Percentiles rank a stretch among this genome's conserved stretches.
Conservation (phyloP, 805 yeast genomes). For the Saccharomycopsis amapae region DNA sequence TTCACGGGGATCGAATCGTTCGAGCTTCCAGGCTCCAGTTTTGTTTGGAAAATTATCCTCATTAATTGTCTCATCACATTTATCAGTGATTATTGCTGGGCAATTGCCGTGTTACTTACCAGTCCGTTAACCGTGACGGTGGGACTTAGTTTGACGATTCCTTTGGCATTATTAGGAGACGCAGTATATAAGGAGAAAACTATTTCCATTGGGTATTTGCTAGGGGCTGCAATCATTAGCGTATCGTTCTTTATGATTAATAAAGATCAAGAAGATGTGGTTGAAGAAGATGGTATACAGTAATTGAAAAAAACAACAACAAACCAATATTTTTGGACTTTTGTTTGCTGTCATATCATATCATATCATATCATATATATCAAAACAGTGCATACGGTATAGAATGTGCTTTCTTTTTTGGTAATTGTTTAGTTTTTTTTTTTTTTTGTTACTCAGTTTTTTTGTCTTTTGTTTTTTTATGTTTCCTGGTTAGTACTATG, state of each 20-base stretch:
- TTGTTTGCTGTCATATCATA: too few species aligned
- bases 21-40: slow-evolving; percentile 47
- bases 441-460: too few species aligned
- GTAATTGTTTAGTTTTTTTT: too few species aligned
- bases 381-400: too few species aligned
- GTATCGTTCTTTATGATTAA: slow-evolving; percentile 80
- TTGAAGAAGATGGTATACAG: background rate
- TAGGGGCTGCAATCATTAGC: slow-evolving; percentile 78
- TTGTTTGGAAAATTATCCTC: slow-evolving; percentile 41
- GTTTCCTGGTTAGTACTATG: too few species aligned
- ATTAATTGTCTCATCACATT: slow-evolving; percentile 74
- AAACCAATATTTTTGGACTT: background rate
- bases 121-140: slow-evolving; percentile 94
- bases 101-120: slow-evolving; percentile 86
- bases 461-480: too few species aligned
- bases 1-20: slow-evolving; percentile 59
- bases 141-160: slow-evolving; percentile 88
- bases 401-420: too few species aligned
- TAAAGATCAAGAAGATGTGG: slow-evolving; percentile 64
- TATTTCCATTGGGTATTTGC: slow-evolving; percentile 53
- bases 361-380: too few species aligned
- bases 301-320: background rate
- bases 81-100: slow-evolving; percentile 91
- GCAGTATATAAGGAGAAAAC: slow-evolving; percentile 59
- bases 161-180: slow-evolving; percentile 91